Conservation (phyloP, 2,329 filamentous ascomycete genomes). For the Hypoxylon sp. region DNA sequence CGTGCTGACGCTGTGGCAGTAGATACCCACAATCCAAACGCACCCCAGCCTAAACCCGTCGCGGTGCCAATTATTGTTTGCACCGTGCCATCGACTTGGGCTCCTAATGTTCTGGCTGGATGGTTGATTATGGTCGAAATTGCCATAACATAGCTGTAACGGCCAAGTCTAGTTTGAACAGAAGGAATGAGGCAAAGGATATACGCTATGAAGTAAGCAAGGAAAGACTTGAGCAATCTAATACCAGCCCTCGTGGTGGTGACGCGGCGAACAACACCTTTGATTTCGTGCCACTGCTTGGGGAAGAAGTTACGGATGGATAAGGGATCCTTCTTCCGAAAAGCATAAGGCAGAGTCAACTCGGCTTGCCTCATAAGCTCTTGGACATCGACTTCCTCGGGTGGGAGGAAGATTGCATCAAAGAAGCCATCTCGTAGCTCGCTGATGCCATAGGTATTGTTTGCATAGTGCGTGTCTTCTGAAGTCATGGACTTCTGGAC, state of each 20-base stretch:
- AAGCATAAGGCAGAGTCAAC: constrained; percentile 62
- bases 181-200: constrained; percentile 67
- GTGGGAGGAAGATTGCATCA: constrained; percentile 64
- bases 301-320: constrained; percentile 64
- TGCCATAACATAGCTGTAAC: constrained; percentile 69
- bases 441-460: constrained; percentile 61
- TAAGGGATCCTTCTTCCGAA: constrained; percentile 63
- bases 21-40: constrained; percentile 67
- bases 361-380: constrained; percentile 60
- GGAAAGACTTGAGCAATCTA: constrained; percentile 66
- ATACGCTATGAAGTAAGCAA: constrained; percentile 71
- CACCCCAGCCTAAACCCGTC: constrained; percentile 69
- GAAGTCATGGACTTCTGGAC: constrained; percentile 40
- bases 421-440: constrained; percentile 65
- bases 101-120: constrained; percentile 68
- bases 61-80: constrained; percentile 68
- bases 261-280: constrained; percentile 58
- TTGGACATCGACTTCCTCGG: constrained; percentile 56
- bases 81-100: constrained; percentile 69
- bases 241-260: constrained; percentile 66
- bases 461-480: constrained; percentile 52
- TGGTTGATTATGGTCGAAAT: constrained; percentile 72
- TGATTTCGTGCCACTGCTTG: constrained; percentile 63
- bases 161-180: constrained; percentile 66
- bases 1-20: constrained; percentile 63